phyloP scores from a whole-genome alignment of 1,139 yeast species.

The Arxiozyma heterogenica region DNA sequence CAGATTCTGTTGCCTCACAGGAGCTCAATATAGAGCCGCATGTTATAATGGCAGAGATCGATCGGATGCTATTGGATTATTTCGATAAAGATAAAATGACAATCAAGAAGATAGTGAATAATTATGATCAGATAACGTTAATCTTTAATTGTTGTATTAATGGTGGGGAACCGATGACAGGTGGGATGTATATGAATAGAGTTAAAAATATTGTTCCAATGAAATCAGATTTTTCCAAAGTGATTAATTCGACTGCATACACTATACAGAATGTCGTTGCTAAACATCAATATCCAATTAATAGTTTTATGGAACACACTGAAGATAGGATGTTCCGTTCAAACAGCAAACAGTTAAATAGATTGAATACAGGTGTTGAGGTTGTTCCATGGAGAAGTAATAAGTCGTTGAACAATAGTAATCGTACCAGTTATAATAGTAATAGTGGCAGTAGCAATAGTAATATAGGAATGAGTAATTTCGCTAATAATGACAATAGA shows the following conservation, averaged over 20 bases:
- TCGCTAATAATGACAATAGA: slow-evolving; percentile 26
- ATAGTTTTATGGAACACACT: not conserved
- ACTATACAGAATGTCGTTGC: slow-evolving; percentile 19
- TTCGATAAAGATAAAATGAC: slow-evolving; percentile 26
- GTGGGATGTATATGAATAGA: slow-evolving; percentile 52
- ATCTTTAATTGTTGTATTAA: slow-evolving; percentile 46
- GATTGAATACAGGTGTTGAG: slow-evolving; percentile 11
- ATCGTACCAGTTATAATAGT: not conserved
- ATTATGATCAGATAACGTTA: slow-evolving; percentile 25
- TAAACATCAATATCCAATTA: not conserved
- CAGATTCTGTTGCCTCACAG: not conserved
- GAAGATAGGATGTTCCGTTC: not conserved
- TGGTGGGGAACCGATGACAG: slow-evolving; percentile 61
- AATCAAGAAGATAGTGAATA: slow-evolving; percentile 21
- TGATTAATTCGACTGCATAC: slow-evolving; percentile 35
- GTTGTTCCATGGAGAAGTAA: slow-evolving; percentile 67
- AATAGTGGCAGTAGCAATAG: not conserved
- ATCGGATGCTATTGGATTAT: slow-evolving; percentile 20
- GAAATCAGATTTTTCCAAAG: slow-evolving; percentile 35
- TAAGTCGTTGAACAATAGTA: slow-evolving; percentile 34
- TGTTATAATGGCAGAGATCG: slow-evolving; percentile 20
- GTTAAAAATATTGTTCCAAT: slow-evolving; percentile 65
- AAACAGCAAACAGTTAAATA: not conserved
- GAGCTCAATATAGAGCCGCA: slow-evolving; percentile 12
- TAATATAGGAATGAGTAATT: not conserved